Percentiles rank a stretch among this genome's conserved stretches.
Conservation (phyloP, 495 filamentous ascomycete species). For the Neurospora hispaniola region DNA sequence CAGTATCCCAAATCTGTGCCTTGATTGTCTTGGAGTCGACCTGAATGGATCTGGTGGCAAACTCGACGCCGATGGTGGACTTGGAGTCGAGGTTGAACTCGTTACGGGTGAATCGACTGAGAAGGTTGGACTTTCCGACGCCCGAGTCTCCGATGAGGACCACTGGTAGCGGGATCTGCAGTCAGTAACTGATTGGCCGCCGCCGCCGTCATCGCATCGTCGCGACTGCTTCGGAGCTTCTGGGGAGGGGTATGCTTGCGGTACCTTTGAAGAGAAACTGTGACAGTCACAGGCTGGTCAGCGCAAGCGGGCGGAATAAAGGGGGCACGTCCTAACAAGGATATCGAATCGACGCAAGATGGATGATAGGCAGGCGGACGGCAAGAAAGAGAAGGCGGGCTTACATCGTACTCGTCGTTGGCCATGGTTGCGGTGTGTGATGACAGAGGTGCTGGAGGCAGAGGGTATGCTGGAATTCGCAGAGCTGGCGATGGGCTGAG, state of each 20-base stretch:
- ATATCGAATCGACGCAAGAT: background rate
- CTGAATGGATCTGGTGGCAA: conserved; percentile 96
- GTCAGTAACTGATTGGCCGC: background rate
- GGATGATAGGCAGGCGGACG: background rate
- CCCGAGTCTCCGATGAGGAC: conserved; percentile 98
- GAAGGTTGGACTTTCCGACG: conserved; percentile 98
- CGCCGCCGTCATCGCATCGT: background rate
- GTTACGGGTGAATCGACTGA: conserved; percentile 99
- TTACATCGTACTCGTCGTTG: conserved; percentile 99
- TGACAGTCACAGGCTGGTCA: conserved; percentile 21
- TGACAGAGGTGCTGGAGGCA: conserved; percentile 4
- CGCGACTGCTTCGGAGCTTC: background rate
- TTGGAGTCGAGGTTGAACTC: conserved; percentile 99
- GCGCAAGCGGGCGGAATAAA: conserved; percentile 9
- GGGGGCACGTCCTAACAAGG: background rate
- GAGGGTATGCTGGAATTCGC: background rate
- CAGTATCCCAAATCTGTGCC: conserved; percentile 99
- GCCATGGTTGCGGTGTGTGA: conserved; percentile 55
- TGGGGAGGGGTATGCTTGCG: conserved; percentile 3
- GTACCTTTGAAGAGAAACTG: conserved; percentile 99
- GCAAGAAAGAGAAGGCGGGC: conserved; percentile 26
- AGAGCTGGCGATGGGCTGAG: conserved; percentile 13
- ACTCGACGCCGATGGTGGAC: conserved; percentile 99
- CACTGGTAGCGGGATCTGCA: conserved; percentile 48
- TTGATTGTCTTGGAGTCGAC: conserved; percentile 99